phyloP scores from a whole-genome alignment of 495 filamentous ascomycete genomes.

The Penicillium soppii region DNA sequence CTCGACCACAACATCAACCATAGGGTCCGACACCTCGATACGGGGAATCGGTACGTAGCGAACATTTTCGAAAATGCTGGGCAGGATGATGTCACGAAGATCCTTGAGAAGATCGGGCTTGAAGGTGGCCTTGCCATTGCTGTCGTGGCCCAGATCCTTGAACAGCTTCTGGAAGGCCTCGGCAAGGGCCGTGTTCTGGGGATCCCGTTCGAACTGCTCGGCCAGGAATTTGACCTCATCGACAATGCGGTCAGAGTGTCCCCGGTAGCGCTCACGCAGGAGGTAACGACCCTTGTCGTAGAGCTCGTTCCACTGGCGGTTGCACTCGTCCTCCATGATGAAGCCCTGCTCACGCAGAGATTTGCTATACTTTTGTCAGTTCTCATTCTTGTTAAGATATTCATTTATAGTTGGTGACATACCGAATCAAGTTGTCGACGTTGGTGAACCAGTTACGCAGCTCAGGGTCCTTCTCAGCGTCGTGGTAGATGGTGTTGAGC shows the following conservation, averaged over 20 bases:
- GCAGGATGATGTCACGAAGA: slow-evolving; percentile 81
- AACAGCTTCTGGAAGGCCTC: slow-evolving; percentile 80
- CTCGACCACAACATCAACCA: slow-evolving; percentile 85
- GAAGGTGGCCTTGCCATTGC: slow-evolving; percentile 81
- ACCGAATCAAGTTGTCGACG: slow-evolving; percentile 72
- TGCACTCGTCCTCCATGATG: slow-evolving; percentile 82
- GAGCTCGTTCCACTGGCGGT: slow-evolving; percentile 75
- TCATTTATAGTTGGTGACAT: slow-evolving; percentile 5
- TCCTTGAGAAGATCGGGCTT: slow-evolving; percentile 92
- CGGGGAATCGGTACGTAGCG: slow-evolving; percentile 92
- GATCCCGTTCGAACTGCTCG: slow-evolving; percentile 84
- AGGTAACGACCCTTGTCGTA: slow-evolving; percentile 88
- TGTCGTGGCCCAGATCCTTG: slow-evolving; percentile 78
- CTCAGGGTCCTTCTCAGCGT: slow-evolving; percentile 86
- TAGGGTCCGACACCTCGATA: slow-evolving; percentile 86
- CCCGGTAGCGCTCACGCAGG: slow-evolving; percentile 82
- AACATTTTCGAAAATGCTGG: slow-evolving; percentile 78
- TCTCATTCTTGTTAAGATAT: neutral
- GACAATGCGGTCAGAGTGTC: slow-evolving; percentile 81
- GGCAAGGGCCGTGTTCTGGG: slow-evolving; percentile 78
- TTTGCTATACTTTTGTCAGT: slow-evolving; percentile 40
- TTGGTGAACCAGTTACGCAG: slow-evolving; percentile 87
- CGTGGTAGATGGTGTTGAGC: slow-evolving; percentile 83
- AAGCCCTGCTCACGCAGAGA: slow-evolving; percentile 88
- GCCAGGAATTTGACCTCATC: slow-evolving; percentile 89